Conservation (phyloP, 1,284 basidiomycete genomes). For the Cutaneotrichosporon sp. region DNA sequence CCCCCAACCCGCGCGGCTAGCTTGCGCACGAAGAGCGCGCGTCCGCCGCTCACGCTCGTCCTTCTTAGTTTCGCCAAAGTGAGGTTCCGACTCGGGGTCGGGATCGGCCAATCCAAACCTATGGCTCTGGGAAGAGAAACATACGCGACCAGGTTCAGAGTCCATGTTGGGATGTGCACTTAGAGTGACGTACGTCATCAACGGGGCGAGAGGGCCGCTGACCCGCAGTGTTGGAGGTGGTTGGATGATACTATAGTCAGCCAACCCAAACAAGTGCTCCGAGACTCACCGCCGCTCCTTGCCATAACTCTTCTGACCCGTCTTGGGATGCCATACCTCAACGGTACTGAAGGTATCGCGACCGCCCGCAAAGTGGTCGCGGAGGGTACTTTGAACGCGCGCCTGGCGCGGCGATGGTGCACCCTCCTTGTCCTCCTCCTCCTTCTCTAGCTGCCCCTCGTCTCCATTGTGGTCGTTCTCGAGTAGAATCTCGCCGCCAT, state of each 20-base stretch:
- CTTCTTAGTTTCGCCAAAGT: conserved; percentile 6
- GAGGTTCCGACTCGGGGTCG: not conserved
- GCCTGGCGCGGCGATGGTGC: conserved; percentile 14
- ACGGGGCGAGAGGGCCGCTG: conserved; percentile 32
- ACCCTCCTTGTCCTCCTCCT: not conserved
- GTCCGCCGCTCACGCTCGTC: conserved; percentile 21
- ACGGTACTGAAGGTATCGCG: conserved; percentile 29
- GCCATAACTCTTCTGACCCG: conserved; percentile 49
- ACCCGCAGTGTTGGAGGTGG: conserved; percentile 46
- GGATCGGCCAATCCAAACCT: conserved; percentile 5
- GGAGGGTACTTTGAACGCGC: conserved; percentile 19
- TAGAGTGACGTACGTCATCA: conserved; percentile 26
- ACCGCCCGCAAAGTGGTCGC: conserved; percentile 11
- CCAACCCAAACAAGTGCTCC: not conserved
- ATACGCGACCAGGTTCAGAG: conserved; percentile 1
- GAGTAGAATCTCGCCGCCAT: not conserved
- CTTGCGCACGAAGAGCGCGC: conserved; percentile 30
- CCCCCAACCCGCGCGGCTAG: conserved; percentile 39
- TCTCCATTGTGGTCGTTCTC: conserved; percentile 5
- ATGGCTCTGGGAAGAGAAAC: conserved; percentile 39
- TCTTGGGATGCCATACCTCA: conserved; percentile 47
- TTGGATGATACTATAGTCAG: conserved; percentile 39
- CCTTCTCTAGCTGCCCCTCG: not conserved
- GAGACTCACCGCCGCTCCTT: conserved; percentile 44
- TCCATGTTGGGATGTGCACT: conserved; percentile 14